Evolutionary conservation across 768 basidiomycete species (phyloP), one percentile per base, ranked within the genome.

Genomic region (Lactarius deliciosus): DNA sequence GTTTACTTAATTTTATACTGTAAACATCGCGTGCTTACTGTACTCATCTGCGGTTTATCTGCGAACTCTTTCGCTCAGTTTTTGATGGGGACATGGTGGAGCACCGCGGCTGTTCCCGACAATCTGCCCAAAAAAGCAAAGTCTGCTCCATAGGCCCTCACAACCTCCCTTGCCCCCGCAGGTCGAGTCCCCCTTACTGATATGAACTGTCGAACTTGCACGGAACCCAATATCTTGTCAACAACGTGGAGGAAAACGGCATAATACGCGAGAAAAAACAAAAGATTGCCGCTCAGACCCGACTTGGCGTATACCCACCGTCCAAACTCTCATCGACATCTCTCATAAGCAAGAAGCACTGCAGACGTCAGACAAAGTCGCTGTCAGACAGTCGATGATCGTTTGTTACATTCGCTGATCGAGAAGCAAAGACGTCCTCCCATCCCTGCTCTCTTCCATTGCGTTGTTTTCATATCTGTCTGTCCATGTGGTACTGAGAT

Each of bases 11-110:
- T 62, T 2, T 11, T 15, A 11, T 38, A 38, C 36, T 38, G 6
- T 32, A 32, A 32, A 32, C 5, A 32, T 32, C 34, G 25, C 25
- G 34, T 11, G 36, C 36, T 38, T 38, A 38, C 36, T 13, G 36
- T 38, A 38, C 9, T 38, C 11, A 66, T 66, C 55, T 18, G n/a
- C 65, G 65, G 25, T 56, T 43, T 65, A 65, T 65, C 64, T 56
- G 56, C 60, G 64, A 61, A 45, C 6, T 16, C 41, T 59, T 55
- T 18, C n/a, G n/a, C 9, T 43, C 28, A 38, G 25, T 30, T 28
- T 43, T 34, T 18, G 40, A 15, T 25, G 47, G 40, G 16, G 20
- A 53, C 22, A 53, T 25, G 22, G 50, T 53, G 50, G 50, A 53
- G 50, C 50, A 53, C 11, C 50, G 2, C 45, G 10, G 43, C 8